These are phyloP conservation scores for Krasilnikovozyma curviuscula DNA, from an alignment of 768 basidiomycete genomes.

Conservation along the genomic window DNA sequence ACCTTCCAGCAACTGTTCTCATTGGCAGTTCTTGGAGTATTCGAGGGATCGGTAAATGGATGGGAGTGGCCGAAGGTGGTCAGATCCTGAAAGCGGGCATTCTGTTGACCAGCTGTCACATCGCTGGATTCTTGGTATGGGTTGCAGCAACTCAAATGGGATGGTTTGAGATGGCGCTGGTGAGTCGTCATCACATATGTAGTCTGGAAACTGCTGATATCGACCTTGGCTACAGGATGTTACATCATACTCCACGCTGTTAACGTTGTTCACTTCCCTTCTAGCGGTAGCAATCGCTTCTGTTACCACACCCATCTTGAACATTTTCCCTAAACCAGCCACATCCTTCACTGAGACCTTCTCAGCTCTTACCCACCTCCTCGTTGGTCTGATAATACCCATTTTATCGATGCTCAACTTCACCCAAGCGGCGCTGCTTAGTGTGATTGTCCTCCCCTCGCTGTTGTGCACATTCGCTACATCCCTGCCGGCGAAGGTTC, in stretches of 20 bases:
- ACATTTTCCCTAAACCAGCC: slow-evolving; percentile 9
- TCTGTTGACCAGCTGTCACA: background rate
- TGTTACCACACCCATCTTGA: slow-evolving; percentile 3
- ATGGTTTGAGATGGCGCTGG: background rate
- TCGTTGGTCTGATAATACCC: slow-evolving; percentile 68
- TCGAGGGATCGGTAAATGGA: slow-evolving; percentile 54
- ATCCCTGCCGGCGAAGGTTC: slow-evolving; percentile 14
- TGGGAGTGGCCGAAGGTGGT: background rate
- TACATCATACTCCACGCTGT: background rate
- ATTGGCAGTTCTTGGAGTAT: slow-evolving; percentile 73
- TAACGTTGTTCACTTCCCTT: slow-evolving; percentile 3
- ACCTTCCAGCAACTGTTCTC: slow-evolving; percentile 69
- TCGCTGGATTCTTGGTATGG: slow-evolving; percentile 15
- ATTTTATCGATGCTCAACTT: slow-evolving; percentile 82
- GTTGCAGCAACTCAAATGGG: slow-evolving; percentile 6
- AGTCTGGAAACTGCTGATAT: background rate
- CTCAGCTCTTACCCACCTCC: slow-evolving; percentile 56
- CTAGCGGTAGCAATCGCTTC: slow-evolving; percentile 2
- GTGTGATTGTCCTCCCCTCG: slow-evolving; percentile 45
- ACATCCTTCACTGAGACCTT: slow-evolving; percentile 33
- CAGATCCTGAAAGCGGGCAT: slow-evolving; percentile 8
- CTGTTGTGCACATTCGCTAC: slow-evolving; percentile 28
- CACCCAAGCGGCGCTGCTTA: slow-evolving; percentile 58
- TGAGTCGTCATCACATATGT: background rate
- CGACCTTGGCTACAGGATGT: background rate